Evolutionary conservation across 148 eudicot species (phyloP).

Genomic region (Cornus florida): DNA sequence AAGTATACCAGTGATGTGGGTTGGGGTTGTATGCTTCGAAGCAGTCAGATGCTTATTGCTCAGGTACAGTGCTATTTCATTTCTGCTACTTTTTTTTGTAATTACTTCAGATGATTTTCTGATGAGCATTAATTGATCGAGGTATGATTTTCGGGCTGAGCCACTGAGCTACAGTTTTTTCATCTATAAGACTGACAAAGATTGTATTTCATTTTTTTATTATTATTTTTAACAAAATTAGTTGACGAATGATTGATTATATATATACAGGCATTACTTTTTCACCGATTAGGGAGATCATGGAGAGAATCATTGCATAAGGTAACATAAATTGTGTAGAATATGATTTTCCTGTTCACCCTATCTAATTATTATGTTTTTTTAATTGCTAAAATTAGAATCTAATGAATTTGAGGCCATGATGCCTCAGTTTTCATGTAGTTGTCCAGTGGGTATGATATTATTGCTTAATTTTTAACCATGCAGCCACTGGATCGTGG

Average conservation of each 20-base stretch:
- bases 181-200: not conserved
- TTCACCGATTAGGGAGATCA: slow-evolving; percentile 78
- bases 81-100: not conserved
- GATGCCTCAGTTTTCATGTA: not conserved
- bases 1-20: slow-evolving; percentile 91
- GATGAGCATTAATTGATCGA: not conserved
- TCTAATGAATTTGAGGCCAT: not conserved
- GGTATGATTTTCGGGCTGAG: not conserved
- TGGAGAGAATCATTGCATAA: slow-evolving; percentile 73
- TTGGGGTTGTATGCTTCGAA: slow-evolving; percentile 99
- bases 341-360: not conserved
- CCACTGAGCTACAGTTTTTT: not conserved
- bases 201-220: too few relatives aligned
- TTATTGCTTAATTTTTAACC: slow-evolving; percentile 3
- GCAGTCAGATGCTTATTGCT: slow-evolving; percentile 98
- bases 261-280: slow-evolving; percentile 62
- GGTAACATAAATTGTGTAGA: slow-evolving; percentile 36
- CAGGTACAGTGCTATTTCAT: slow-evolving; percentile 42
- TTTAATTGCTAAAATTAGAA: not conserved
- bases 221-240: not conserved
- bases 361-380: not conserved
- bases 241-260: not conserved
- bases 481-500: slow-evolving; percentile 67
- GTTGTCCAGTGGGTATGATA: not conserved
- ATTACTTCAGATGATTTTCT: not conserved